Conservation (phyloP, 805 yeast genomes). For the Starmerella tilneyi region DNA sequence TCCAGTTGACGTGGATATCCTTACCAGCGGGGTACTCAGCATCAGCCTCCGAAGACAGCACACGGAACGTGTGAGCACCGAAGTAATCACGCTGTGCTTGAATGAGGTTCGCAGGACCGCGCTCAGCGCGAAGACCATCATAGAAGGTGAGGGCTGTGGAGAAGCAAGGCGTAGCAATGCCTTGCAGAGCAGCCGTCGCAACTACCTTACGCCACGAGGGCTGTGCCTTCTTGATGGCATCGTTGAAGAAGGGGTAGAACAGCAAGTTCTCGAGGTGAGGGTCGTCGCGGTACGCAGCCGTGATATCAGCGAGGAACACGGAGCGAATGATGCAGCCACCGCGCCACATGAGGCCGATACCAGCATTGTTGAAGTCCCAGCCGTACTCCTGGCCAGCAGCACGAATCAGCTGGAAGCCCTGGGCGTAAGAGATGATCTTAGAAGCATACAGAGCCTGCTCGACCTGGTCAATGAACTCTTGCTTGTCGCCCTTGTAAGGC, state of each 20-base stretch:
- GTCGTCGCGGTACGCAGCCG: conserved; percentile 87
- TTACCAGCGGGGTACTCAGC: conserved; percentile 65
- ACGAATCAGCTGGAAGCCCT: conserved; percentile 98
- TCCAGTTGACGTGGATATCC: conserved; percentile 96
- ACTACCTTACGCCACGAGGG: conserved; percentile 88
- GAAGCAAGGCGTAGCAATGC: conserved; percentile 97
- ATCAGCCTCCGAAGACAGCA: conserved; percentile 75
- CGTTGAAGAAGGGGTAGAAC: conserved; percentile 88
- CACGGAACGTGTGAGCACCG: conserved; percentile 98
- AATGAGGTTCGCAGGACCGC: conserved; percentile 92
- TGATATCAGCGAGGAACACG: conserved; percentile 93
- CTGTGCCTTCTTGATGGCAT: conserved; percentile 90
- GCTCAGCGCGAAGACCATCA: conserved; percentile 96
- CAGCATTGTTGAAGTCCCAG: conserved; percentile 96
- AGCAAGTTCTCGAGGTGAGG: conserved; percentile 91
- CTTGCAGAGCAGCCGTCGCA: conserved; percentile 64
- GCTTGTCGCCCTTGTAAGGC: conserved; percentile 60
- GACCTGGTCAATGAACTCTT: conserved; percentile 78
- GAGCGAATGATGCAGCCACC: conserved; percentile 99
- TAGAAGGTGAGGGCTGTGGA: conserved; percentile 93
- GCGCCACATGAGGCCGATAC: conserved; percentile 99
- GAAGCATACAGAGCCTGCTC: conserved; percentile 98
- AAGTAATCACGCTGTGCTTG: conserved; percentile 99
- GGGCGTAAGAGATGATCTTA: conserved; percentile 95
- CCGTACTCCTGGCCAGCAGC: conserved; percentile 95